Evolutionary conservation across 129 eudicot species (phyloP).

Genomic region (Flaveria brownii): DNA sequence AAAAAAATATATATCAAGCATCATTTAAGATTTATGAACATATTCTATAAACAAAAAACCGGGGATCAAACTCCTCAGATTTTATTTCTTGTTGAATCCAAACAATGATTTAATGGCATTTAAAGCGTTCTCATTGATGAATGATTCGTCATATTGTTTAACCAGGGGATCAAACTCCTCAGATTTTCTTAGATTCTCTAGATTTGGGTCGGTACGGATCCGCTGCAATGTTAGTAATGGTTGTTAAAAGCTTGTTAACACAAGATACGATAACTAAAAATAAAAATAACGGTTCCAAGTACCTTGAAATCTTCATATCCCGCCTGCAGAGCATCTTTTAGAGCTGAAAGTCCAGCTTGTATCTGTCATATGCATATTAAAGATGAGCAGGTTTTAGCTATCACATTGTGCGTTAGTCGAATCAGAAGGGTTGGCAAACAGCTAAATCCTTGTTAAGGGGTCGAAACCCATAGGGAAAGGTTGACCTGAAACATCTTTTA

Average conservation of each 20-base stretch:
- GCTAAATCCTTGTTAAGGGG: not conserved
- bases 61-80: slow-evolving; percentile 10
- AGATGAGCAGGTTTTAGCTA: slow-evolving; percentile 12
- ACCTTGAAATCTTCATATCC: slow-evolving; percentile 96
- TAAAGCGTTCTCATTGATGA: slow-evolving; percentile 92
- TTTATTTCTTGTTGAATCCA: slow-evolving; percentile 82
- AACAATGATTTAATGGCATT: slow-evolving; percentile 90
- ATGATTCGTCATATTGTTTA: slow-evolving; percentile 80
- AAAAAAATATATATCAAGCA: slow-evolving; percentile 14
- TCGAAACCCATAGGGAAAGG: not conserved
- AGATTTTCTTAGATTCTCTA: slow-evolving; percentile 68
- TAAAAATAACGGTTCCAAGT: not conserved
- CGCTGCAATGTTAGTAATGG: slow-evolving; percentile 49
- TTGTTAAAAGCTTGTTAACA: not conserved
- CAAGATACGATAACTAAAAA: not conserved
- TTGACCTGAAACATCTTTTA: not conserved
- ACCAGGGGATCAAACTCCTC: slow-evolving; percentile 70
- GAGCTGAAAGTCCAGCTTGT: slow-evolving; percentile 95
- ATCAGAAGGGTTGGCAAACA: not conserved
- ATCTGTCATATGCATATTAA: slow-evolving; percentile 43
- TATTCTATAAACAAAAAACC: slow-evolving; percentile 34
- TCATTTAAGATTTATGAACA: slow-evolving; percentile 32
- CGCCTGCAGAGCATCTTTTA: slow-evolving; percentile 78
- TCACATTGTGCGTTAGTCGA: not conserved
- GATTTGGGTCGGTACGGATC: slow-evolving; percentile 88